Base-by-base conservation (phyloP, 768 basidiomycete genomes). In the Lyophyllum semitale region DNA sequence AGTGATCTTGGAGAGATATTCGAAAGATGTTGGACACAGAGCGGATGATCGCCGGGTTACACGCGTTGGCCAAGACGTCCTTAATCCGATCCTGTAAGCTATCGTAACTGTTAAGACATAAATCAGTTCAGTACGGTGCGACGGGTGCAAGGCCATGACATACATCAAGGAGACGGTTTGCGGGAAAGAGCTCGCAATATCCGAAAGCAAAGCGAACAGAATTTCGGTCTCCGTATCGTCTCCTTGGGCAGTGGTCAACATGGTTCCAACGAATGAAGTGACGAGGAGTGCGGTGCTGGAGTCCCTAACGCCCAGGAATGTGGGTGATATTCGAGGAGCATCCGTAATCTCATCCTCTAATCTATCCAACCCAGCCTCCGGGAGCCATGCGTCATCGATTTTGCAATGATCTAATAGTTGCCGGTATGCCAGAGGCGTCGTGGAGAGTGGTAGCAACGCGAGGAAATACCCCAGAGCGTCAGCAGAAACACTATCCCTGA, bases 221-320 rank as follows among this genome's bases (percentile, higher is more conserved):
- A 95, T 87, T 66, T 92, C 84, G 2, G 87, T 87, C 71, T 97
- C 95, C 1, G 79, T 76, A 59, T 92, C 90, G 58, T 93, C 90
- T 2, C 88, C 85, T 63, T 91, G 87, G 1, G 90, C 86, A 7
- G 83, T 88, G 41, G 75, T 74, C 13, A 95, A 76, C 70, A 95
- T 89, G 1, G 89, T 85, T 2, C 84, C 84, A 35, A 87, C 76
- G 63, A 95, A 89, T 1, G 92, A 88, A 38, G 85, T 81, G 5
- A 85, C 77, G 9, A 95, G 78, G 8, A 96, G 73, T 1, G 92
- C 92, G 5, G 80, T 81, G 13, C 77, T 81, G 45, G 74, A 66
- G 59, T 94, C 89, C 27, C 72, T 71, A 38, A 90, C 75, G 4
- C 85, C 87, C 18, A 94, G 72, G 54, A 88, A 73, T 17, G 76